phyloP scores from a whole-genome alignment of 805 yeast species.

The Kazachstania taianensis region DNA sequence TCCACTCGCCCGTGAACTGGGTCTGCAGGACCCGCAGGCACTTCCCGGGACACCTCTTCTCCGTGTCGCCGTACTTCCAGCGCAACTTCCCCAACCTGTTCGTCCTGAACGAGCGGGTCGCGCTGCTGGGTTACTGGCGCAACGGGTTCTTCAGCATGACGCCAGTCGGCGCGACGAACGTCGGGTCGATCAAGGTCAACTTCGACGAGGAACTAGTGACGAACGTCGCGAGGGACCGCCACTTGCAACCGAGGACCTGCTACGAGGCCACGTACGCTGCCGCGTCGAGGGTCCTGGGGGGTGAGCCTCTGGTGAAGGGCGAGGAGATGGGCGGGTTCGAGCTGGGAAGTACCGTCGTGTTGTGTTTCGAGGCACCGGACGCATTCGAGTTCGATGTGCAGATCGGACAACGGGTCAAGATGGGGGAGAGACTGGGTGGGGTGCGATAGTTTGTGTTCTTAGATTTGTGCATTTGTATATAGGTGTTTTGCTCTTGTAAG shows the following conservation, averaged over 20 bases:
- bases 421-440: conserved; percentile 79
- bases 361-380: conserved; percentile 92
- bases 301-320: conserved; percentile 82
- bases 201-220: conserved; percentile 87
- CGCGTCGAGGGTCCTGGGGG: conserved; percentile 68
- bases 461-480: no score
- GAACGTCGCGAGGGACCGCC: conserved; percentile 44
- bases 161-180: conserved; percentile 98
- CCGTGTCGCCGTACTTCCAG: conserved; percentile 96
- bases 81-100: conserved; percentile 76
- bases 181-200: conserved; percentile 85
- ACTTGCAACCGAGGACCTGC: conserved; percentile 63
- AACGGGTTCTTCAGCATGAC: conserved; percentile 97
- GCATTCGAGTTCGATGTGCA: conserved; percentile 59
- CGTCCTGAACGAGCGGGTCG: conserved; percentile 89
- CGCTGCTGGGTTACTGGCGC: conserved; percentile 90
- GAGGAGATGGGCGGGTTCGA: conserved; percentile 96
- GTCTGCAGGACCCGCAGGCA: conserved; percentile 88
- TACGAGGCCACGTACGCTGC: conserved; percentile 87
- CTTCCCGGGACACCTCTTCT: conserved; percentile 88
- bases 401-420: conserved; percentile 66
- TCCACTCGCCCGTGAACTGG: conserved; percentile 95
- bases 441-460: no score
- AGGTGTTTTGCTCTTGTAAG: no score
- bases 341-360: conserved; percentile 92